Evolutionary conservation across 1,284 basidiomycete genomes (phyloP).

Genomic region (Afroboletus lepidellus): DNA sequence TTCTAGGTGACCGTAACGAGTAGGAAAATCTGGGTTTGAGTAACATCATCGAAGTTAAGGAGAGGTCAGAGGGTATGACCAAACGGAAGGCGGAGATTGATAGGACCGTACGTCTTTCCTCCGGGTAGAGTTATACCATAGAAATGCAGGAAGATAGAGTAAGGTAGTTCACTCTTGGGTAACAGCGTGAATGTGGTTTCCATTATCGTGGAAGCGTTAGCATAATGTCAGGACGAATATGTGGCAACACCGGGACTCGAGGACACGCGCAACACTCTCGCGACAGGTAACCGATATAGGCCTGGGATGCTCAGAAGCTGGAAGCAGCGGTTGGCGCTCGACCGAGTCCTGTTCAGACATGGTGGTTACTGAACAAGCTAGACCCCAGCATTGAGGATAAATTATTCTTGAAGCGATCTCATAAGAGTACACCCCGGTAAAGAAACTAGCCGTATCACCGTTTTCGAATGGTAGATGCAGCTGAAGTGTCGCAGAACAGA

Average conservation of each 20-base stretch:
- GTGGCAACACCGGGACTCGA: slow-evolving; percentile 57
- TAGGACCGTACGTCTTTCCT: neutral
- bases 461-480: too few relatives aligned
- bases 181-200: too few relatives aligned
- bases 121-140: neutral
- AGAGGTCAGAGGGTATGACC: neutral
- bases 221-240: slow-evolving; percentile 59
- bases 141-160: too few relatives aligned
- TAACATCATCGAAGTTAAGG: slow-evolving; percentile 2
- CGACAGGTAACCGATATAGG: slow-evolving; percentile 31
- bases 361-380: slow-evolving; percentile 29
- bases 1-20: neutral
- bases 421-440: too few relatives aligned
- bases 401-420: too few relatives aligned
- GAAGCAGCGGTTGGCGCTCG: slow-evolving; percentile 58
- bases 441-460: too few relatives aligned
- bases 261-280: slow-evolving; percentile 42
- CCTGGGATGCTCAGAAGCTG: slow-evolving; percentile 26
- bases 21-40: neutral
- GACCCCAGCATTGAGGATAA: neutral
- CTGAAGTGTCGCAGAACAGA: too few relatives aligned
- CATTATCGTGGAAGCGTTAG: too few relatives aligned
- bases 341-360: slow-evolving; percentile 40
- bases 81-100: neutral
- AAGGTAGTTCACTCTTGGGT: too few relatives aligned